Base-by-base conservation (phyloP, 2,329 filamentous ascomycete genomes). In the Acrodontium crateriforme region DNA sequence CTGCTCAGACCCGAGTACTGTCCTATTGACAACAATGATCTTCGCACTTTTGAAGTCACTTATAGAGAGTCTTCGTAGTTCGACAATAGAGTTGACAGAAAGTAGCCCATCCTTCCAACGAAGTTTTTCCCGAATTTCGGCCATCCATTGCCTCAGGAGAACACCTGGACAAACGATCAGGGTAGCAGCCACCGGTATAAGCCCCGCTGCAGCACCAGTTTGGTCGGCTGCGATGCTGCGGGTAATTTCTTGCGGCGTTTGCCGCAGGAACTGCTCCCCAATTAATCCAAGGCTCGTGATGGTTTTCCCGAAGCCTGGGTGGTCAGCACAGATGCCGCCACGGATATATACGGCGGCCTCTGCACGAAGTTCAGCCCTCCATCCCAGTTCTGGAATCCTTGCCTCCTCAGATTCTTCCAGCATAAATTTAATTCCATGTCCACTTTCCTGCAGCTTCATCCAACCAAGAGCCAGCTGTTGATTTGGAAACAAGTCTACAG, bases 241-340 rank as follows among this genome's bases (percentile, higher is more conserved):
- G 11, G 9, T 12, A 9, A 24, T n/a, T 12, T 31, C 24, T 5
- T n/a, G 20, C 20, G 11, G 9, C 2, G 27, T 15, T 6, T 41
- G 23, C n/a, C n/a, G n/a, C 7, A 50, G 34, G 16, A 58, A 56
- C 24, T 65, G 58, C 3, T 53, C 47, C 18, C 68, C 56, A 16
- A 76, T 62, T 6, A 78, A 48, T 1, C 60, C 71, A 9, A 78
- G 55, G 2, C 63, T 64, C 0, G 67, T 64, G 2, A 71, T 64
- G 0, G 74, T 79, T 41, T 80, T 79, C 0, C 75, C 75, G 42
- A 74, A 78, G 0, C 70, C 73, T 18, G 76, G 71, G 24, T 69
- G 60, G 41, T 77, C 71, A 2, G 72, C 72, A 18, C 77, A 55
- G 11, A 78, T 59, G 4, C 74, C 74, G 9, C 74, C 74, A 11